Conservation (phyloP, 768 basidiomycete species). For the Xerocomellus amylosporus region DNA sequence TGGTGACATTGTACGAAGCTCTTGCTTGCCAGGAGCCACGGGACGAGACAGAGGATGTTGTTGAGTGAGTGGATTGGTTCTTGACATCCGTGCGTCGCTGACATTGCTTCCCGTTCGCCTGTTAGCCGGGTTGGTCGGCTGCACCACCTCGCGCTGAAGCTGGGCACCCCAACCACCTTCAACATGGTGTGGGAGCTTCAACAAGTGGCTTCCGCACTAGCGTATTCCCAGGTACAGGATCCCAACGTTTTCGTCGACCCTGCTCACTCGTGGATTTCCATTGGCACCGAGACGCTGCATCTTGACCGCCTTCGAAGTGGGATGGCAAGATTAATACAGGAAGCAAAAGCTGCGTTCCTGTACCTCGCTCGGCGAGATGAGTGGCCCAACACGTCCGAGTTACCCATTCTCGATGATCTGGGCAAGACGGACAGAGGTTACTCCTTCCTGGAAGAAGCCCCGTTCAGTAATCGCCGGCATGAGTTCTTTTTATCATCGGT, state of each 20-base stretch:
- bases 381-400: background rate
- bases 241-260: constrained; percentile 3
- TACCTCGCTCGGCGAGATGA: background rate
- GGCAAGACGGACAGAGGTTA: background rate
- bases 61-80: background rate
- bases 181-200: constrained; percentile 13
- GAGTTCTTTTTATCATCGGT: background rate
- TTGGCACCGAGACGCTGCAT: background rate
- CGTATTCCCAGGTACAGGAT: background rate
- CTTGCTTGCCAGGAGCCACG: background rate
- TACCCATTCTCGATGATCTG: background rate
- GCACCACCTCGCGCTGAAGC: background rate
- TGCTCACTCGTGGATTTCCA: background rate
- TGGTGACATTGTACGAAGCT: background rate
- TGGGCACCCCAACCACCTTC: background rate
- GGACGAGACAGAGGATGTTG: background rate
- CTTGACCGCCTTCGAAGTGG: background rate
- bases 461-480: background rate
- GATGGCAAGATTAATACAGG: background rate
- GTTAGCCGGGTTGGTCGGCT: background rate
- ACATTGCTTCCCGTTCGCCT: background rate
- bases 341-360: background rate
- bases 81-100: background rate
- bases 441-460: background rate
- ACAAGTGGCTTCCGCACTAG: background rate